These are phyloP conservation scores for Alternaria brassicicola DNA, from an alignment of 2,329 filamentous ascomycete species.

Conservation along the genomic window DNA sequence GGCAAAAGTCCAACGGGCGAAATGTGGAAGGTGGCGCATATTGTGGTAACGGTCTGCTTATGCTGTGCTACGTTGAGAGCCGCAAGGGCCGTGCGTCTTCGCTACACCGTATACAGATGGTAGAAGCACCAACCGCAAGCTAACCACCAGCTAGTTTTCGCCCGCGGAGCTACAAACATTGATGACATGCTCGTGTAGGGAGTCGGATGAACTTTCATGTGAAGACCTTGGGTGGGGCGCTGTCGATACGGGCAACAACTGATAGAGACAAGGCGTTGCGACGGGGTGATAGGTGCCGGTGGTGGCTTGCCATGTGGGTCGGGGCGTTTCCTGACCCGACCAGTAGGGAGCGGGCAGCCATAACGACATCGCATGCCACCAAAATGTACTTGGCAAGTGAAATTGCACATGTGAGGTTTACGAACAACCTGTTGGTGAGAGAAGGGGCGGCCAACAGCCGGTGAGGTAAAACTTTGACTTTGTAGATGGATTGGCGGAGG, in stretches of 20 bases:
- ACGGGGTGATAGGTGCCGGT: background rate
- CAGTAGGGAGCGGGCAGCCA: conserved; percentile 21
- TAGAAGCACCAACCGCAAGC: conserved; percentile 8
- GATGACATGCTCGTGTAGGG: background rate
- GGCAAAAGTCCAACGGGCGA: conserved; percentile 5
- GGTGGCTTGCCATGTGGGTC: conserved; percentile 21
- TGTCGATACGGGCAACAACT: background rate
- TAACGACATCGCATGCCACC: conserved; percentile 4
- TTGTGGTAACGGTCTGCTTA: background rate
- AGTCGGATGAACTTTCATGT: background rate
- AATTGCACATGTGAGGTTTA: background rate
- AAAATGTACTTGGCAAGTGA: conserved; percentile 3
- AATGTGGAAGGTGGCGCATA: conserved; percentile 10
- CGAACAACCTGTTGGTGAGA: background rate
- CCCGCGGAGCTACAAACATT: background rate
- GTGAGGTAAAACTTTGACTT: background rate
- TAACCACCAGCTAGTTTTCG: background rate
- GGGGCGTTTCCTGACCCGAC: conserved; percentile 13
- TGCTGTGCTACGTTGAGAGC: background rate
- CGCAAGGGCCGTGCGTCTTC: background rate
- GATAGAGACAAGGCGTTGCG: conserved; percentile 3
- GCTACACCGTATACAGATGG: conserved; percentile 10
- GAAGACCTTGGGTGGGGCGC: conserved; percentile 10
- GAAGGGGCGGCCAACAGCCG: background rate
- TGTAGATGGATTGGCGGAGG: conserved; percentile 4